These are phyloP conservation scores for Lophiotrema nucula DNA, from an alignment of 495 filamentous ascomycete species.

Conservation along the genomic window DNA sequence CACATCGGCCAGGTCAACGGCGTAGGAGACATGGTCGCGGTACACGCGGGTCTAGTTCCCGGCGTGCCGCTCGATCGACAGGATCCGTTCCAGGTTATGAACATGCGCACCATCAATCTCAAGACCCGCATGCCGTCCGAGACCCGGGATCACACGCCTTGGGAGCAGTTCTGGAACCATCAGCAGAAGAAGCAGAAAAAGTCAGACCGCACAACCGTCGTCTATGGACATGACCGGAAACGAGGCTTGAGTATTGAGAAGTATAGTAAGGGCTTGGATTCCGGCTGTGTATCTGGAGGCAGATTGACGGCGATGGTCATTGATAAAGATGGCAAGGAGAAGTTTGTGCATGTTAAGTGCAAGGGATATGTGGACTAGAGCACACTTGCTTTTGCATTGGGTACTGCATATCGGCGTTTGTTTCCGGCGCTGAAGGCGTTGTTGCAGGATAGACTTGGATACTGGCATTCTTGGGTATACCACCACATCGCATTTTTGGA, in stretches of 20 bases:
- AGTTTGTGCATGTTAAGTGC: conserved; percentile 34
- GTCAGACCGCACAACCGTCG: conserved; percentile 53
- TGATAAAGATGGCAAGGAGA: conserved; percentile 41
- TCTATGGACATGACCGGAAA: conserved; percentile 86
- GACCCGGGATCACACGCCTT: conserved; percentile 57
- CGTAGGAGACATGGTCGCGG: conserved; percentile 65
- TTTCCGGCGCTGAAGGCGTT: too few species aligned
- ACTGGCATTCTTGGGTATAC: not conserved
- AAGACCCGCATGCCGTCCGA: conserved; percentile 61
- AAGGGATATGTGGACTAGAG: conserved; percentile 5
- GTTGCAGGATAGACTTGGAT: not conserved
- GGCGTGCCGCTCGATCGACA: conserved; percentile 68
- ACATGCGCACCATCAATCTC: conserved; percentile 77
- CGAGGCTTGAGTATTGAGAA: conserved; percentile 62
- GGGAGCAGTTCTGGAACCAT: conserved; percentile 66
- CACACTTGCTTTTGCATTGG: not conserved
- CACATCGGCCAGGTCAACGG: conserved; percentile 58
- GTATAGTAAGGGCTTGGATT: conserved; percentile 84
- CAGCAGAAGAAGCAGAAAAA: conserved; percentile 47
- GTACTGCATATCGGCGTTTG: too few species aligned
- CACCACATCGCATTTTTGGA: too few species aligned
- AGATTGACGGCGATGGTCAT: conserved; percentile 76
- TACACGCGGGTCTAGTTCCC: conserved; percentile 82
- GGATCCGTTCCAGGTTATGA: conserved; percentile 82
- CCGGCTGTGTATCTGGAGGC: conserved; percentile 72